Evolutionary conservation across 2,329 filamentous ascomycete species (phyloP), one percentile per base, ranked within the genome.

Genomic region (Aureobasidium sp.): DNA sequence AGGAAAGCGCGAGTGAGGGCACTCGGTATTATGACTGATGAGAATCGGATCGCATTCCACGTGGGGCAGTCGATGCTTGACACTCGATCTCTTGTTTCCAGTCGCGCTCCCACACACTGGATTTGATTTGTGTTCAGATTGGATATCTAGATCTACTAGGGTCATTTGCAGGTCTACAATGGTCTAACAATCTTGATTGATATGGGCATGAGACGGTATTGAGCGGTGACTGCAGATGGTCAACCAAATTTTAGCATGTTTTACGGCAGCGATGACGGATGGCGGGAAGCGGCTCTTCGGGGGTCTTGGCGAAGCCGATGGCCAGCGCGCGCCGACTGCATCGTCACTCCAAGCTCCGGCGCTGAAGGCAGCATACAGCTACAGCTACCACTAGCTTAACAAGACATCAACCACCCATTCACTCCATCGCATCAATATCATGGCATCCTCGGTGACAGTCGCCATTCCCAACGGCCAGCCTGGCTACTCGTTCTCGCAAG

Each of bases 401-500:
- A 26, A 8, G 4, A 29, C 44, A 60, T 23, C 34, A 29, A 52
- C 26, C 48, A 20, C 27, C 26, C 39, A 23, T 5, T 20, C 32
- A 8, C 20, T 39, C 44, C 42, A 41, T 41, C 48, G 46, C 58
- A 53, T 53, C 48, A 23, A 29, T 27, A 58, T 17, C 50, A 62
- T 62, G 60, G 50, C 60, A 20, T 62, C 60, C 32, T 47, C 60
- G 17, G 50, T 62, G 37, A 62, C 60, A 37, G 48, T 62, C 39
- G 48, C 50, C 29, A 53, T 53, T 29, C 37, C 50, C 37, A 62
- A 53, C 42, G 60, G 60, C 60, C 36, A 47, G 6, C 78, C 83
- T 68, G 79, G 82, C 73, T 86, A 84, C 75, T 85, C 84, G 66
- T 87, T 86, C 78, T 63, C 64, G 26, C 77, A 82, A 72, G 76